Evolutionary conservation across 257 asterid species (phyloP).

Genomic region (Craterostigma plantagineum): DNA sequence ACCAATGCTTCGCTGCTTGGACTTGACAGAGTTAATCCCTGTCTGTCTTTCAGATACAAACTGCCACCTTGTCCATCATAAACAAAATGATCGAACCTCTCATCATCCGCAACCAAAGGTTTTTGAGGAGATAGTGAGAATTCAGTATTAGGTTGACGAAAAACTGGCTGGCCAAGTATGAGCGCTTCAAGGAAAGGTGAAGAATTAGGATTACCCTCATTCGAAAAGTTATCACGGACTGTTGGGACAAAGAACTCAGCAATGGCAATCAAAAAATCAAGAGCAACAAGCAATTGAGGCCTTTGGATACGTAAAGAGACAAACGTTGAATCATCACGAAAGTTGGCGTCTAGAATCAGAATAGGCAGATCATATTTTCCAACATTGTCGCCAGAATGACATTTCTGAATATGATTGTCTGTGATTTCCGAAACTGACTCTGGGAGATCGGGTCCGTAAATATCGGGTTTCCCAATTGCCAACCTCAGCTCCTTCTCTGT

Average conservation of each 20-base stretch:
- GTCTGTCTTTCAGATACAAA: constrained; percentile 64
- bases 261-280: constrained; percentile 77
- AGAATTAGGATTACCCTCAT: constrained; percentile 40
- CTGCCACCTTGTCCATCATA: constrained; percentile 92
- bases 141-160: constrained; percentile 49
- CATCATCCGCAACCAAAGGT: constrained; percentile 83
- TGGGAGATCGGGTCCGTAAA: constrained; percentile 25
- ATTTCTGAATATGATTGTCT: constrained; percentile 13
- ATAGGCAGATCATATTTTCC: constrained; percentile 51
- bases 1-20: constrained; percentile 66
- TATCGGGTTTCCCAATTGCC: constrained; percentile 74
- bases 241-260: constrained; percentile 94
- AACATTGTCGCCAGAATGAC: constrained; percentile 15
- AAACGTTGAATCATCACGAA: constrained; percentile 36
- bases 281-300: constrained; percentile 93
- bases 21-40: constrained; percentile 32
- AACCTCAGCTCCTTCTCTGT: constrained; percentile 80
- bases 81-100: constrained; percentile 50
- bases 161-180: constrained; percentile 57
- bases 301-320: constrained; percentile 80
- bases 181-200: constrained; percentile 43
- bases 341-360: constrained; percentile 78
- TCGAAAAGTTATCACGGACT: constrained; percentile 45
- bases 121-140: constrained; percentile 56
- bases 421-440: constrained; percentile 16